Conservation (phyloP, 495 filamentous ascomycete species). For the Aspergillus funiculosus region DNA sequence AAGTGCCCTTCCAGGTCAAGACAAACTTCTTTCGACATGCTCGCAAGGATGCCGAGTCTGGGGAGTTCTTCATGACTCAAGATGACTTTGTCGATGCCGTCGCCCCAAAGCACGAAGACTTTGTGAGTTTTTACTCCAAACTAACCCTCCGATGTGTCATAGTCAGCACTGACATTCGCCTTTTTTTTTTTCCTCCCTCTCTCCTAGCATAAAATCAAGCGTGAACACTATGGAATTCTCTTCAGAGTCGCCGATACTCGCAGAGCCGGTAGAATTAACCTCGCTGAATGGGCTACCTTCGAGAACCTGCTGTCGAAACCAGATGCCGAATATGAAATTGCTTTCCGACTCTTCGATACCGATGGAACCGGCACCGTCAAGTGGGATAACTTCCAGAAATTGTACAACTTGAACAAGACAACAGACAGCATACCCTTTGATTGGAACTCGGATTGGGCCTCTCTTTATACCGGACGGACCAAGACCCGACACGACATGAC, state of each 20-base stretch:
- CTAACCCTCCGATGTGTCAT: conserved; percentile 16
- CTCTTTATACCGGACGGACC: conserved; percentile 81
- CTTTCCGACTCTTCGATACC: conserved; percentile 89
- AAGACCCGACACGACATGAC: conserved; percentile 81
- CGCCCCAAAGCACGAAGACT: conserved; percentile 82
- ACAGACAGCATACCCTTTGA: conserved; percentile 82
- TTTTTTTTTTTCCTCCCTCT: conserved; percentile 4
- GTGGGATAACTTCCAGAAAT: conserved; percentile 72
- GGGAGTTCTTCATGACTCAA: conserved; percentile 71
- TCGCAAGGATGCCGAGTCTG: conserved; percentile 63
- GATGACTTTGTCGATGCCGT: conserved; percentile 87
- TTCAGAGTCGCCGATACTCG: conserved; percentile 83
- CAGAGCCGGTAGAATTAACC: conserved; percentile 60
- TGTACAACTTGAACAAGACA: conserved; percentile 80
- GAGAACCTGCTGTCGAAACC: conserved; percentile 90
- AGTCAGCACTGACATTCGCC: conserved; percentile 16
- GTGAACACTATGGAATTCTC: conserved; percentile 88
- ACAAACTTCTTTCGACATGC: conserved; percentile 73
- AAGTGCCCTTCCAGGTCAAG: conserved; percentile 63
- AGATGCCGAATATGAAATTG: conserved; percentile 98
- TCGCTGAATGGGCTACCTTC: conserved; percentile 87
- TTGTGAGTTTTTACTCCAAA: conserved; percentile 58
- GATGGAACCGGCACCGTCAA: conserved; percentile 76
- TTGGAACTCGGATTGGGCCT: conserved; percentile 97
- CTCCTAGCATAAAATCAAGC: conserved; percentile 87